Evolutionary conservation across 2,329 filamentous ascomycete species (phyloP), one percentile per base, ranked within the genome.

Genomic region (Pezicula rhizophila): DNA sequence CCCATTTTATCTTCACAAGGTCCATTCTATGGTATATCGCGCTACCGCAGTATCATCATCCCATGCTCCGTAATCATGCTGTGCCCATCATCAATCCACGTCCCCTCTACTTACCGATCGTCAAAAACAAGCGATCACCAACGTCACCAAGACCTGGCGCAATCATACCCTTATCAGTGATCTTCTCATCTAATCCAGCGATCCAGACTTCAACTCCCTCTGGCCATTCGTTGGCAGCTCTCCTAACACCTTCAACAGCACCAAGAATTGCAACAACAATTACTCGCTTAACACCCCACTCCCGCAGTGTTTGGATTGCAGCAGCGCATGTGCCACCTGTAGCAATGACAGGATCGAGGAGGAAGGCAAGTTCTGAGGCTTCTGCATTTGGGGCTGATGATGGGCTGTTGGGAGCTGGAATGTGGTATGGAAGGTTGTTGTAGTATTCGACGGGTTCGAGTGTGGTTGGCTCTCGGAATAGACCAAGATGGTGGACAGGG

Each of bases 361-460:
- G 74, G 63, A 96, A 87, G 51, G 90, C 90, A 11, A 96, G 75
- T 18, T 79, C 75, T 1, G 79, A 68, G 18, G 63, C 62, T 8
- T 58, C 55, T 5, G 64, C 53, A 42, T 69, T 74, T 40, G 70
- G 70, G 39, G 65, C 59, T 34, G 57, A 52, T 39, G 70, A 61
- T 44, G 70, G 64, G 31, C 68, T 64, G 53, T 70, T 71, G 41
- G 62, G 61, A 3, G 57, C 45, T 26, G 73, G 63, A 35, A 74
- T 65, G 70, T 89, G 85, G 69, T 88, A 85, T 33, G 90, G 90
- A 17, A 96, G 83, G 69, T 96, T 96, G 76, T 96, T 96, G 79
- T 96, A 96, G 78, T 96, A 96, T 70, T 96, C 91, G 50, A 96
- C 91, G 3, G 91, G 89, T 61, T 89, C 82, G 49, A 96, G 83